phyloP scores from a whole-genome alignment of 768 basidiomycete species.

The Jaapia argillacea region DNA sequence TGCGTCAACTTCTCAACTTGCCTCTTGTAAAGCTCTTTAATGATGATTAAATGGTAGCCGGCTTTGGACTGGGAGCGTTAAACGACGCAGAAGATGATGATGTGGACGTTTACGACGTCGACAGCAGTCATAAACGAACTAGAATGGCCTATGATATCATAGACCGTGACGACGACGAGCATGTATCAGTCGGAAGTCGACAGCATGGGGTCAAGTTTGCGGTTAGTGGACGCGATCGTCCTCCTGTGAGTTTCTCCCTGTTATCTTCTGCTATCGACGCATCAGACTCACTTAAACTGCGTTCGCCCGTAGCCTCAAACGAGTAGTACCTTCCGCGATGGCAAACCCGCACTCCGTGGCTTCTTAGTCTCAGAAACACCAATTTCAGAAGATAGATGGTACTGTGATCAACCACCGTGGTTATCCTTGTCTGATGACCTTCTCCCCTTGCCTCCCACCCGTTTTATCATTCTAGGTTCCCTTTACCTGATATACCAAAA shows the following conservation, averaged over 20 bases:
- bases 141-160: constrained; percentile 56
- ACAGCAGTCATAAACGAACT: constrained; percentile 23
- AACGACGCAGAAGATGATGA: constrained; percentile 96
- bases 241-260: no score
- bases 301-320: no score
- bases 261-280: no score
- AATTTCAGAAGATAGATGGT: constrained; percentile 65
- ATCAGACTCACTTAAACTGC: no score
- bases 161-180: constrained; percentile 55
- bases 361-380: constrained; percentile 65
- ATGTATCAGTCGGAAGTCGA: constrained; percentile 30
- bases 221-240: no score
- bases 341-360: constrained; percentile 59
- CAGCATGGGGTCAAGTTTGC: no score
- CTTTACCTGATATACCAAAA: constrained; percentile 69
- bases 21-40: background rate
- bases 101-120: constrained; percentile 67
- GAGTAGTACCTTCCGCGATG: constrained; percentile 57
- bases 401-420: constrained; percentile 13
- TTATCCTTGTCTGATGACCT: constrained; percentile 11
- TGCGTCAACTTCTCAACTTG: constrained; percentile 16
- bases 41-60: constrained; percentile 33
- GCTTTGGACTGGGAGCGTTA: constrained; percentile 81
- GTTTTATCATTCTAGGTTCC: constrained; percentile 62
- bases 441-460: background rate